Percentiles rank a stretch among this genome's conserved stretches.
phyloP scores from a whole-genome alignment of 805 yeast genomes.

The Pichia paraexigua region DNA sequence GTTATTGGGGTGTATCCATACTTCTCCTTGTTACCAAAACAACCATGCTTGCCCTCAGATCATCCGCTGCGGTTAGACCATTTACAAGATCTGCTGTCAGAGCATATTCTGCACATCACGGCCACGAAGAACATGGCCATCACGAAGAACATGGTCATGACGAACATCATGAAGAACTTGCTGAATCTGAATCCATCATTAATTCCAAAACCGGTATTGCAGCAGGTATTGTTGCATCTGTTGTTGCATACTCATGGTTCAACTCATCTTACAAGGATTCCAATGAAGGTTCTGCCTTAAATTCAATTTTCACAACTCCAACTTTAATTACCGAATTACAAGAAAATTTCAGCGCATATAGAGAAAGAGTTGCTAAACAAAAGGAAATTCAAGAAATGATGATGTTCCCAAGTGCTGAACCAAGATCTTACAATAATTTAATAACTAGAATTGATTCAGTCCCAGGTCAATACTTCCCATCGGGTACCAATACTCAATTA shows the following conservation, averaged over 20 bases:
- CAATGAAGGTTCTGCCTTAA: constrained; percentile 28
- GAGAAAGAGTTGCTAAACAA: constrained; percentile 18
- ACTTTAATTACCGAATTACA: constrained; percentile 16
- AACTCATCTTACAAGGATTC: constrained; percentile 43
- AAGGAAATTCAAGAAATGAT: constrained; percentile 16
- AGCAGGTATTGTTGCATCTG: constrained; percentile 15
- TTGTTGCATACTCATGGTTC: constrained; percentile 38
- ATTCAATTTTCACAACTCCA: constrained; percentile 15
- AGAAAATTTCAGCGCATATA: constrained; percentile 16
- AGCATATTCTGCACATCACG: constrained; percentile 11
- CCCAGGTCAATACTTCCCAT: constrained; percentile 26
- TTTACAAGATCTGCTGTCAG: not conserved
- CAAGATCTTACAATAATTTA: constrained; percentile 11
- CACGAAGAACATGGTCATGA: constrained; percentile 14
- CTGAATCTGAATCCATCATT: constrained; percentile 25
- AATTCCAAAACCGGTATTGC: constrained; percentile 20
- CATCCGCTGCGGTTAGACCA: not conserved
- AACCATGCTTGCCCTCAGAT: constrained; percentile 1
- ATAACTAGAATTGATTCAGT: constrained; percentile 23
- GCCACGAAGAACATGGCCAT: constrained; percentile 10
- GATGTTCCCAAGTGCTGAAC: constrained; percentile 13
- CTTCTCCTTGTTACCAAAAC: not conserved
- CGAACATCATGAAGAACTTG: constrained; percentile 17
- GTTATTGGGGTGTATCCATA: not conserved
- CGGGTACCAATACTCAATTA: constrained; percentile 22